phyloP scores from a whole-genome alignment of 2,329 filamentous ascomycete species.

The Blastomyces gilchristii region DNA sequence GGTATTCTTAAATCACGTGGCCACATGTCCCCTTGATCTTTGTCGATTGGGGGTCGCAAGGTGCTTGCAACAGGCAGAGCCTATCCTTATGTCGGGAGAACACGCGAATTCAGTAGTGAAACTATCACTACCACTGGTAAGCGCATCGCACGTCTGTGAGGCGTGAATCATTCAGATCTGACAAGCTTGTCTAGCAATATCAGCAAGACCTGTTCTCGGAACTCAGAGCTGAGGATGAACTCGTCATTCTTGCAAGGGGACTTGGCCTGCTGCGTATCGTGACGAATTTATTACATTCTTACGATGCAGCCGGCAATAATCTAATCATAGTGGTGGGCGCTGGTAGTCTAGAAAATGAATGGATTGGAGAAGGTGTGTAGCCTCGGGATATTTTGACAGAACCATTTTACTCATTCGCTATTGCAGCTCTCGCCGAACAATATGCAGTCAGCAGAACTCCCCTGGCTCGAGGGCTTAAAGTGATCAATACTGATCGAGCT shows the following conservation, averaged over 20 bases:
- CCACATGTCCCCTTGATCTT: constrained; percentile 7
- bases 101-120: constrained; percentile 37
- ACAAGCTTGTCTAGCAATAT: constrained; percentile 50
- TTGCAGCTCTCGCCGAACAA: constrained; percentile 72
- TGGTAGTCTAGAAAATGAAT: constrained; percentile 85
- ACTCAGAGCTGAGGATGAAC: constrained; percentile 80
- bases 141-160: constrained; percentile 10
- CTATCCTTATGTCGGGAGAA: constrained; percentile 12
- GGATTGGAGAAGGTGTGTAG: constrained; percentile 70
- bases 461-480: constrained; percentile 71
- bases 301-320: constrained; percentile 92
- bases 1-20: constrained; percentile 6
- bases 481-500: constrained; percentile 91
- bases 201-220: constrained; percentile 93
- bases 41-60: not conserved
- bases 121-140: constrained; percentile 51
- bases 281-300: constrained; percentile 92
- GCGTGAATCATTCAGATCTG: not conserved
- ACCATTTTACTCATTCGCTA: not conserved
- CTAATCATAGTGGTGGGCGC: constrained; percentile 81
- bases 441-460: constrained; percentile 77
- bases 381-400: not conserved
- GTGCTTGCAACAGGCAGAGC: too few relatives aligned
- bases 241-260: constrained; percentile 82
- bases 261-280: constrained; percentile 84